phyloP scores from a whole-genome alignment of 306 rosid species.

The Castanospermum australe region DNA sequence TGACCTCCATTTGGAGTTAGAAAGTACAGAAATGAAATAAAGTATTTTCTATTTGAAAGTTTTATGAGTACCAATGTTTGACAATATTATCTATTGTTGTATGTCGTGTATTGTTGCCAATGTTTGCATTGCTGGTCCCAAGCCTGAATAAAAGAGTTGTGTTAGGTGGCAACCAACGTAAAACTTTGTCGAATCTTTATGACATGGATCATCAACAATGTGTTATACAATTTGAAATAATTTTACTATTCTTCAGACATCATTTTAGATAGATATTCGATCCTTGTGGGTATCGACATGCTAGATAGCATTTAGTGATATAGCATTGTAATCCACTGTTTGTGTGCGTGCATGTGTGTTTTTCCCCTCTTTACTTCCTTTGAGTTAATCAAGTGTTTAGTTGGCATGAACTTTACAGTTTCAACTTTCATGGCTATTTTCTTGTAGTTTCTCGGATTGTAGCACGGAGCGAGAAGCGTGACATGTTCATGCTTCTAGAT shows the following conservation, averaged over 20 bases:
- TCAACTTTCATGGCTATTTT: not conserved
- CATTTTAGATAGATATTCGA: not conserved
- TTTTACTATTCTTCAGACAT: not conserved
- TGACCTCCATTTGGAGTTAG: too few species aligned
- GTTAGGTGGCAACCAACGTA: too few species aligned
- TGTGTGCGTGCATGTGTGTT: not conserved
- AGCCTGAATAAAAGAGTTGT: too few species aligned
- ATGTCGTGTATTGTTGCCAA: too few species aligned
- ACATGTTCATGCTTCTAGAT: slow-evolving; percentile 52
- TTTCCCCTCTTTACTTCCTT: not conserved
- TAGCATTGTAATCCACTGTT: not conserved
- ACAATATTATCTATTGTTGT: too few species aligned
- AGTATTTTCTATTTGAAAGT: too few species aligned
- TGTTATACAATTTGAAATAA: too few species aligned
- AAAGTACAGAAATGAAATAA: too few species aligned
- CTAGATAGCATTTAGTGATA: not conserved
- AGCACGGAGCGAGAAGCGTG: slow-evolving; percentile 60
- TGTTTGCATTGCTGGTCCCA: too few species aligned
- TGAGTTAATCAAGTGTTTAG: not conserved
- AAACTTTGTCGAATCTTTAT: too few species aligned
- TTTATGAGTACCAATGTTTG: too few species aligned
- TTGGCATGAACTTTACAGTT: not conserved
- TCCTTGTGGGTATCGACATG: not conserved
- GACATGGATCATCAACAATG: too few species aligned
- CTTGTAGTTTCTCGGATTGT: slow-evolving; percentile 53